A percentile compares a stretch with the other conserved stretches of the same genome.
Conservation (phyloP, 305 asterid genomes). For the Fraxinus angustifolia region DNA sequence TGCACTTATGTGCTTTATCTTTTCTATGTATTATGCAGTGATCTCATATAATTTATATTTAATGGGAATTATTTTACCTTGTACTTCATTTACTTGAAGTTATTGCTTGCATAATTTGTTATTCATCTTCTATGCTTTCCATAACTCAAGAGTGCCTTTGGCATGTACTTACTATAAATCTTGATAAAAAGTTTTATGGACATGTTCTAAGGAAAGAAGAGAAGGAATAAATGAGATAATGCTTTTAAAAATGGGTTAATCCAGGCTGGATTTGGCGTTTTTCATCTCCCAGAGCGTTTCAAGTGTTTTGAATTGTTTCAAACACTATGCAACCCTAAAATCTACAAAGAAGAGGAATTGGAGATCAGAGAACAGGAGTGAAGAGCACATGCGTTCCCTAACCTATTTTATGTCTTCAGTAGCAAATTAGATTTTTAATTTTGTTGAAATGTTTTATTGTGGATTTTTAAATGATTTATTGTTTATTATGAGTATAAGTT, state of each 20-base stretch:
- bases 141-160: neutral
- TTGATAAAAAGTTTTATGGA: neutral
- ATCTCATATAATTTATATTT: neutral
- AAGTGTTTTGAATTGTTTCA: neutral
- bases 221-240: neutral
- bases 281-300: neutral
- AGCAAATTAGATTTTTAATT: neutral
- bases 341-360: neutral
- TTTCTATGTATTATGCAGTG: neutral
- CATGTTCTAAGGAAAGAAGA: neutral
- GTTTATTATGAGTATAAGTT: neutral
- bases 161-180: conserved; percentile 6
- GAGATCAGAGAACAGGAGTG: neutral
- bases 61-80: neutral
- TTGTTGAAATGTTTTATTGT: neutral
- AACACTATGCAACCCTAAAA: neutral
- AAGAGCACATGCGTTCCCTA: neutral
- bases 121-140: conserved; percentile 7
- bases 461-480: neutral
- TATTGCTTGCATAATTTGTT: conserved; percentile 8
- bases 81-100: conserved; percentile 9
- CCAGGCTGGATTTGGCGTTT: neutral
- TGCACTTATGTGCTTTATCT: conserved; percentile 4
- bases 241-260: neutral
- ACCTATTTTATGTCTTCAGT: neutral